phyloP scores from a whole-genome alignment of 352 stramenopile genomes.

The Phytophthora constricta region DNA sequence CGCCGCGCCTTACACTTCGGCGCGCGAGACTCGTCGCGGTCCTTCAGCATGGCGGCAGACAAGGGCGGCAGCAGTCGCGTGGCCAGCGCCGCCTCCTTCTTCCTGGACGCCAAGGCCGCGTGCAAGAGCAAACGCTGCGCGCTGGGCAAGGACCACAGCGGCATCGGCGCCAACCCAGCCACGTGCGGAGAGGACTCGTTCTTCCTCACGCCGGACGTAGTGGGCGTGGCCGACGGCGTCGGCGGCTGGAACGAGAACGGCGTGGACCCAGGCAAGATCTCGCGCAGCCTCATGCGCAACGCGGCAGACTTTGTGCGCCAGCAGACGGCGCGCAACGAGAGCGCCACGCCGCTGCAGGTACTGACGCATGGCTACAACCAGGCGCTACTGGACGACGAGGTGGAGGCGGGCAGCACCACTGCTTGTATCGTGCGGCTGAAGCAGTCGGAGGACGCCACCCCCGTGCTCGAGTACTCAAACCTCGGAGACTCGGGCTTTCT shows the following conservation, averaged over 20 bases:
- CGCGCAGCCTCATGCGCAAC: conserved; percentile 78
- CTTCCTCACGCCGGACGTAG: conserved; percentile 66
- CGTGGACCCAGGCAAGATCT: conserved; percentile 81
- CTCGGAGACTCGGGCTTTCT: conserved; percentile 81
- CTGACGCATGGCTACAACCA: conserved; percentile 66
- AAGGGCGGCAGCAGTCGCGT: conserved; percentile 29
- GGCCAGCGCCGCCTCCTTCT: conserved; percentile 52
- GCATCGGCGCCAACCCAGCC: conserved; percentile 54
- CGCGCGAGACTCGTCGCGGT: conserved; percentile 7
- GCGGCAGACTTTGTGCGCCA: conserved; percentile 53
- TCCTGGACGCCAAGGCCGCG: conserved; percentile 73
- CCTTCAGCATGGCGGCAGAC: conserved; percentile 1
- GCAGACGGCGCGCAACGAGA: conserved; percentile 33
- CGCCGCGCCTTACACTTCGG: conserved; percentile 35
- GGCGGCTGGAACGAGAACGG: conserved; percentile 86
- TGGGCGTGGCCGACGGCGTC: conserved; percentile 79
- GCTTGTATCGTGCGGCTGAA: conserved; percentile 78
- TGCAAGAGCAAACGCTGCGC: conserved; percentile 78
- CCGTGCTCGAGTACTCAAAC: conserved; percentile 81
- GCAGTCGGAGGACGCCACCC: conserved; percentile 44
- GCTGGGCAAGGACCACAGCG: conserved; percentile 51
- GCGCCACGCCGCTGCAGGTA: conserved; percentile 59
- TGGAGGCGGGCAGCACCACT: conserved; percentile 82
- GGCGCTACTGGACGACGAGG: conserved; percentile 62
- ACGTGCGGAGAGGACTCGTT: conserved; percentile 80